Conservation (phyloP, 768 basidiomycete species). For the Leccinum boreale region DNA sequence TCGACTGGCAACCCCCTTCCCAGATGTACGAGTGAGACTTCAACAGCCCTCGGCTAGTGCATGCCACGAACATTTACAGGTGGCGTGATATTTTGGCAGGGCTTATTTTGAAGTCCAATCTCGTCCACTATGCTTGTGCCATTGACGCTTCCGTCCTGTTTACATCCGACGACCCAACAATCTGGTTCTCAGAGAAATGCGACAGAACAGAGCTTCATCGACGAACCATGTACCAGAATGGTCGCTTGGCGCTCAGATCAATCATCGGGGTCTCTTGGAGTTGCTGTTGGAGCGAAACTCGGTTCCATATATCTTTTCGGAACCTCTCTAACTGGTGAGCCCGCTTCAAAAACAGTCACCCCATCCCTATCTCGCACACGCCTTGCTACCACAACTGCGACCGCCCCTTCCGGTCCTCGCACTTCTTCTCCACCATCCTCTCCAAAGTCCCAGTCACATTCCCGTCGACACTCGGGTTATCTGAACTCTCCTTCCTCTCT, state of each 20-base stretch:
- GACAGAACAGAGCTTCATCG: constrained; percentile 24
- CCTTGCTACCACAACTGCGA: background rate
- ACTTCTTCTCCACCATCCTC: constrained; percentile 21
- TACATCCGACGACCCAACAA: constrained; percentile 7
- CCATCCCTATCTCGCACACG: constrained; percentile 14
- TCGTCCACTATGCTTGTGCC: constrained; percentile 24
- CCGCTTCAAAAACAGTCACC: constrained; percentile 1
- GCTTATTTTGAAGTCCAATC: background rate
- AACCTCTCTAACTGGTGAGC: constrained; percentile 22
- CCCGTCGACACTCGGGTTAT: constrained; percentile 28
- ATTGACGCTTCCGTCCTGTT: constrained; percentile 20
- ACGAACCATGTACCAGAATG: constrained; percentile 19
- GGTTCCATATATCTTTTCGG: constrained; percentile 31
- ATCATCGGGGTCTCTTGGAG: constrained; percentile 11
- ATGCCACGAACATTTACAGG: constrained; percentile 1
- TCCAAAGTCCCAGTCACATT: constrained; percentile 15
- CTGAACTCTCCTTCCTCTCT: constrained; percentile 36
- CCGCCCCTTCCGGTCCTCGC: constrained; percentile 7
- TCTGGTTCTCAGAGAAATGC: constrained; percentile 6
- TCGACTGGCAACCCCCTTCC: background rate
- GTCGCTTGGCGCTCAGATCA: constrained; percentile 15
- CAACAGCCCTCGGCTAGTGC: background rate
- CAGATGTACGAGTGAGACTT: constrained; percentile 4
- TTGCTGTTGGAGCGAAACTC: constrained; percentile 18
- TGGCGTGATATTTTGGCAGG: background rate